A percentile compares a stretch with the other conserved stretches of the same genome.
Conservation (phyloP, 148 eudicot species). For the Arbutus unedo region DNA sequence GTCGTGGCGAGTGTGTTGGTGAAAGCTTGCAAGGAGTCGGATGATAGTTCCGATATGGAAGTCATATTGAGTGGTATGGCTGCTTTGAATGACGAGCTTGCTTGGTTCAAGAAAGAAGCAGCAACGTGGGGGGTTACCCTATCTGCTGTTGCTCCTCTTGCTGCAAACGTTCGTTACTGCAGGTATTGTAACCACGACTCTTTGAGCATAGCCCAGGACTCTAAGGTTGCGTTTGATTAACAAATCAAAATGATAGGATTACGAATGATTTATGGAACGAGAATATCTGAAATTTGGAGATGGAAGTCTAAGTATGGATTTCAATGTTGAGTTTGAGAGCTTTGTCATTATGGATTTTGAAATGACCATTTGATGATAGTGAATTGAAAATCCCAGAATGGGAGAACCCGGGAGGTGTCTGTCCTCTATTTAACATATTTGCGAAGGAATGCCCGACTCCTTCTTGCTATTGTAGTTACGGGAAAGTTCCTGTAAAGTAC, state of each 20-base stretch:
- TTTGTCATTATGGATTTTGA: neutral
- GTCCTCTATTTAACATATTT: too few relatives aligned
- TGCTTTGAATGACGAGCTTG: constrained; percentile 73
- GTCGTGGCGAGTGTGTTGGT: constrained; percentile 63
- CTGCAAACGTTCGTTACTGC: constrained; percentile 62
- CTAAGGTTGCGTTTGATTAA: neutral
- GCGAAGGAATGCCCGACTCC: too few relatives aligned
- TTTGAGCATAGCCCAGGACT: neutral
- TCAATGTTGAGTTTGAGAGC: too few relatives aligned
- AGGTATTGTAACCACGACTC: constrained; percentile 37
- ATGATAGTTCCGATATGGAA: constrained; percentile 61
- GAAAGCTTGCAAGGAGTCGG: constrained; percentile 70
- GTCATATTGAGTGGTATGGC: constrained; percentile 74
- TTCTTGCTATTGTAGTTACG: neutral
- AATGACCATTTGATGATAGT: neutral
- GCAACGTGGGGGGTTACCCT: constrained; percentile 60
- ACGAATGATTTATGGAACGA: neutral
- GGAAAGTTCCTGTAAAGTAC: neutral
- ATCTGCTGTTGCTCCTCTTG: constrained; percentile 43
- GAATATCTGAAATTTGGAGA: neutral
- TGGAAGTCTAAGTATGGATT: neutral
- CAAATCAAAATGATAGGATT: neutral
- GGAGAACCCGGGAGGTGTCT: too few relatives aligned
- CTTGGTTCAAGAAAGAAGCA: constrained; percentile 88
- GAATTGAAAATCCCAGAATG: neutral